These are phyloP conservation scores for Backusella australiensis DNA, from an alignment of 192 early-diverging fungal genomes.

Conservation along the genomic window DNA sequence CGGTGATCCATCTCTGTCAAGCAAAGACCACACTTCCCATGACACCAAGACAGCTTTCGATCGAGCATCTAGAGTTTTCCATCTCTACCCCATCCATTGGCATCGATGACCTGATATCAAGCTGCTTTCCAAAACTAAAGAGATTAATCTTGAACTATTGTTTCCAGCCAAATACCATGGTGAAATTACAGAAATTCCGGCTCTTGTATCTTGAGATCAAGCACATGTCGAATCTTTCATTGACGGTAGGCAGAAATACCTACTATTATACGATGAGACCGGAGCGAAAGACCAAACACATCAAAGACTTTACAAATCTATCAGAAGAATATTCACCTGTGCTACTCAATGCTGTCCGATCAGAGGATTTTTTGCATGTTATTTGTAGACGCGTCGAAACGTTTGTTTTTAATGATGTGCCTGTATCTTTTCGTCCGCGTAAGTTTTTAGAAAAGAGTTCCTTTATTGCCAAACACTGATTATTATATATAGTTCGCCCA, in stretches of 20 bases:
- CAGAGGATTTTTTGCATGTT: not conserved
- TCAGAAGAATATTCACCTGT: not conserved
- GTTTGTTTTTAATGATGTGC: not conserved
- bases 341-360: not conserved
- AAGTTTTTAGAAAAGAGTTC: not conserved
- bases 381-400: not conserved
- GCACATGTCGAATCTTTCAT: not conserved
- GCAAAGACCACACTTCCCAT: not conserved
- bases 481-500: not conserved
- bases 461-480: too few species aligned
- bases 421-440: not conserved
- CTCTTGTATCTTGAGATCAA: not conserved
- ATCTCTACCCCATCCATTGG: not conserved
- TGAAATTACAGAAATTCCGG: not conserved
- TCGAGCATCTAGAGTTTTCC: not conserved
- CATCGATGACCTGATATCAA: not conserved
- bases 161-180: not conserved
- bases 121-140: not conserved
- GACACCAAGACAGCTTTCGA: not conserved
- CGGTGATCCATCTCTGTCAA: not conserved
- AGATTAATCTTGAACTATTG: not conserved
- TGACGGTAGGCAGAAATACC: not conserved
- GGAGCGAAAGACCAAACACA: not conserved
- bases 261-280: not conserved
- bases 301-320: not conserved